Evolutionary conservation across 179 eudicot species (phyloP).

Genomic region (Vitellaria paradoxa): DNA sequence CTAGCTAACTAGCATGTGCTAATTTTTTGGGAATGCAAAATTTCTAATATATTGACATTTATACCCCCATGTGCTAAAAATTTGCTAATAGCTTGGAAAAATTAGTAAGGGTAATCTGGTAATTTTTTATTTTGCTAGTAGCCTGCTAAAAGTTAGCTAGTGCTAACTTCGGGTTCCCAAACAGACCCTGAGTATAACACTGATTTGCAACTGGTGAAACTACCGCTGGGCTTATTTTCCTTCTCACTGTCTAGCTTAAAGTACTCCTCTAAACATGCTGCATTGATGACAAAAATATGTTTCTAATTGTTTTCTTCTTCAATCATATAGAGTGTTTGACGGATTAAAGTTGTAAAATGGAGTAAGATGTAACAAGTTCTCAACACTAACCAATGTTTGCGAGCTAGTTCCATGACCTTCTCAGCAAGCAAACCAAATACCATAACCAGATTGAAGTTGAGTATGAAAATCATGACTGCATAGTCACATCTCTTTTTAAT

Average conservation of each 20-base stretch:
- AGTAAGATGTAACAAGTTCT: too few relatives aligned
- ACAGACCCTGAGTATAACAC: constrained; percentile 45
- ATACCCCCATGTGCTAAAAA: too few relatives aligned
- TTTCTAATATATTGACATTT: too few relatives aligned
- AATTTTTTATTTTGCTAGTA: too few relatives aligned
- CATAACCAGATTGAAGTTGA: constrained; percentile 67
- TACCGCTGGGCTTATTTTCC: too few relatives aligned
- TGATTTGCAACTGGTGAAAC: constrained; percentile 36
- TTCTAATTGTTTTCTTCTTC: neutral
- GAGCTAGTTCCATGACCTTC: constrained; percentile 39
- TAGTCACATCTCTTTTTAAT: constrained; percentile 60
- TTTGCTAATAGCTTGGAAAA: too few relatives aligned
- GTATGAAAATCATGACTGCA: constrained; percentile 56
- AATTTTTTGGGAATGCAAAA: too few relatives aligned
- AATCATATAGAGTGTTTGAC: neutral
- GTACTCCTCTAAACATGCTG: constrained; percentile 52
- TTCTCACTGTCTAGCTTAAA: constrained; percentile 30
- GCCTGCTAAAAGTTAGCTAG: too few relatives aligned
- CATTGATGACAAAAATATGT: neutral
- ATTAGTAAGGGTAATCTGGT: too few relatives aligned
- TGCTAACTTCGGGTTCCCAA: too few relatives aligned
- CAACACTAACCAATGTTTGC: constrained; percentile 21
- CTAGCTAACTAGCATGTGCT: too few relatives aligned
- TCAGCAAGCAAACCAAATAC: constrained; percentile 44
- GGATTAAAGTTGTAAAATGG: neutral